Evolutionary conservation across 192 early-diverging fungal species (phyloP).

Genomic region (Backusella mclennaniae): DNA sequence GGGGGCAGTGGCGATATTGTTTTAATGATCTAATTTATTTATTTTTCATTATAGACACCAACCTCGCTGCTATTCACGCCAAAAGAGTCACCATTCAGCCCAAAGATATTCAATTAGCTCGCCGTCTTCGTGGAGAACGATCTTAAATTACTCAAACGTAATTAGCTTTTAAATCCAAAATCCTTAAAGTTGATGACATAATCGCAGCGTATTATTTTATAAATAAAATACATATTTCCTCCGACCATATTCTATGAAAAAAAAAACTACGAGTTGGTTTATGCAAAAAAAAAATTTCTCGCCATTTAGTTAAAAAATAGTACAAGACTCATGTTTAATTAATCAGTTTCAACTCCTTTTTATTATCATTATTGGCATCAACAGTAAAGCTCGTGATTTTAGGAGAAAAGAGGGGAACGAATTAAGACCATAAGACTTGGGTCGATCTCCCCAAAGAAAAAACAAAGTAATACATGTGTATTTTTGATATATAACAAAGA

Average conservation of each 20-base stretch:
- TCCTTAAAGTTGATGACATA: not conserved
- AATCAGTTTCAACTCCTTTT: not conserved
- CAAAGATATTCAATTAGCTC: conserved; percentile 98
- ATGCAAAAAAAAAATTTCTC: not conserved
- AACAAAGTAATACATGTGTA: not conserved
- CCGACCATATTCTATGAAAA: not conserved
- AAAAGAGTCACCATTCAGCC: conserved; percentile 99
- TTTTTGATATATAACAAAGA: not conserved
- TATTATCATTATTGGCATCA: not conserved
- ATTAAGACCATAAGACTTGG: not conserved
- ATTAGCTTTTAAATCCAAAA: not conserved
- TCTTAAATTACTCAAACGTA: conserved; percentile 52
- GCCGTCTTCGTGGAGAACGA: conserved; percentile 92
- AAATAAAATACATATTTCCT: conserved; percentile 5
- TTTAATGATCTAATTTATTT: not conserved
- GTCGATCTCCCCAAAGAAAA: not conserved
- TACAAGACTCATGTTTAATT: not conserved
- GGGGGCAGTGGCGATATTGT: not conserved
- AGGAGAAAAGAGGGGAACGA: not conserved
- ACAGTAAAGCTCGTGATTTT: not conserved
- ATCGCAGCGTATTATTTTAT: not conserved
- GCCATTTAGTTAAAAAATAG: not conserved
- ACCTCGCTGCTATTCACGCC: conserved; percentile 96
- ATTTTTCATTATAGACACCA: conserved; percentile 85
- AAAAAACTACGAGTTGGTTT: not conserved